Evolutionary conservation across 768 basidiomycete species (phyloP), one percentile per base, ranked within the genome.

Genomic region (Russula abietina): DNA sequence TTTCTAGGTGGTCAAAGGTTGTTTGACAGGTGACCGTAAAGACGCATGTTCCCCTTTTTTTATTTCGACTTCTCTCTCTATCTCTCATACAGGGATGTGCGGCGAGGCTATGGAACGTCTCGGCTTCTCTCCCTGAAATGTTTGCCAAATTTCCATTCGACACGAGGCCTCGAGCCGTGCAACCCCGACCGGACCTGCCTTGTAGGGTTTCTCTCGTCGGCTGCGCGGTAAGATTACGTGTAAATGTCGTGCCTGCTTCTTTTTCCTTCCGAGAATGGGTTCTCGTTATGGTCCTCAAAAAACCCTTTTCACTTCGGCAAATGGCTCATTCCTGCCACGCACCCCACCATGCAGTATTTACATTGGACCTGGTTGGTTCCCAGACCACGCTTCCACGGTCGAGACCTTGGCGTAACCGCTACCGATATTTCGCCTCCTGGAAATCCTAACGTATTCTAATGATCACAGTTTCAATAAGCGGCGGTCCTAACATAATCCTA

Each of bases 371-470:
- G 58, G 53, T 55, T 61, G 58, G 53, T 55, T 48, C 64, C 30
- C 61, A 52, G 39, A 36, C 51, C 54, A 67, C 36, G 66, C 66
- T 62, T 67, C 66, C 30, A 65, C 17, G 64, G 65, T 41, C 67
- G 65, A 65, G 61, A 66, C 52, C 53, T 65, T 66, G 43, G 55
- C 43, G 55, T 61, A 54, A 26, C 64, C 57, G 60, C 32, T 16
- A 54, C 67, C 67, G 60, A 67, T 28, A 66, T 66, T 67, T 62
- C 61, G 55, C 67, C 64, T 45, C 59, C 49, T n/a, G 57, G 64
- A 56, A 66, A 33, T 57, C 41, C 33, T 56, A 61, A 41, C 22
- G 60, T 39, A 30, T 61, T 53, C 61, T 19, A 56, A 32, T 60
- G 61, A 60, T 67, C 65, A 55, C 57, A 51, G 51, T 59, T 64